Evolutionary conservation across 164 flowering plant genomes (phyloP), one percentile per base, ranked within the genome.

Genomic region (Chloranthus sessilifolius): DNA sequence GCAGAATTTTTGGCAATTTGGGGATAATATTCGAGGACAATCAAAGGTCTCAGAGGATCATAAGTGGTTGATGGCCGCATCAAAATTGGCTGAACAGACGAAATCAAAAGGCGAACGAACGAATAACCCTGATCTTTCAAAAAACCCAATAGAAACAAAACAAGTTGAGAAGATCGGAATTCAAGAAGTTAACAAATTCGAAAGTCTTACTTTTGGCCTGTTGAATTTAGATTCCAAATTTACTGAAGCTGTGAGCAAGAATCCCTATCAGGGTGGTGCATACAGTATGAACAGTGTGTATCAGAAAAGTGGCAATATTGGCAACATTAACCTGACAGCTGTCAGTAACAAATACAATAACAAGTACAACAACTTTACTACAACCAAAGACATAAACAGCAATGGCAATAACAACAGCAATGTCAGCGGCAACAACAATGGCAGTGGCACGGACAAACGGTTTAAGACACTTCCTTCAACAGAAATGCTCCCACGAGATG

Each of bases 401-500:
- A 58, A 33, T 37, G 61, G 24, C 54, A 59, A 23, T 39, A 67
- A 55, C 38, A 58, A 52, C 57, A 75, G 47, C 58, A 71, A 53
- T 44, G 63, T 63, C 19, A 68, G 55, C 33, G 33, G 4, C 44
- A 63, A 60, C 27, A 33, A 42, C 7, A 74, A 64, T 26, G 43
- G 27, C 58, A 67, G 41, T 71, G 71, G 64, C 8, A 68, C 60
- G 56, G 98, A 92, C 52, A 88, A 82, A 70, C 85, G 98, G 70
- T 92, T 92, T 73, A 92, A 88, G 80, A 88, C 96, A 4, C 60
- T 92, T 74, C 98, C 96, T 45, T 76, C 85, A 2, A 71, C 98
- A 19, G 98, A 92, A 74, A 84, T 80, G 20, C 87, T 92, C 6
- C 98, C 98, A 2, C 61, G 96, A 41, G 75, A 88, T 72, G 96